Base-by-base conservation (phyloP, 768 basidiomycete species). In the Boletus patriciae region DNA sequence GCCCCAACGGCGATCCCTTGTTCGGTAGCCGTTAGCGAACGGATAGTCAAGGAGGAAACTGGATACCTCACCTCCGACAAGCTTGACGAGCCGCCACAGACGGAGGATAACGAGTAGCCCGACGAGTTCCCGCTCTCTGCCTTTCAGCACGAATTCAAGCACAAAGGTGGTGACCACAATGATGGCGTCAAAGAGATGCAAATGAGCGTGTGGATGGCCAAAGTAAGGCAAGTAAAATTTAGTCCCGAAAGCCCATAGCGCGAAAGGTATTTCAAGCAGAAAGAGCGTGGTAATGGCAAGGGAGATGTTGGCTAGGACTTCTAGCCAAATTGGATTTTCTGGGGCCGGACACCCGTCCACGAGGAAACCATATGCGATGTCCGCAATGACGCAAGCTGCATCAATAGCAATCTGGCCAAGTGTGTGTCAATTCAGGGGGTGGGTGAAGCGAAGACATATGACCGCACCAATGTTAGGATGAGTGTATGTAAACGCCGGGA, bases 41-140 rank as follows among this genome's bases (percentile, higher is more conserved):
- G 44, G 40, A 34, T 6, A 23, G 12, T 12, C 31, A 25, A 33
- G 16, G 50, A 21, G n/a, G 40, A 48, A 36, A 33, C 33, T 25
- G 15, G 25, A 25, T 7, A 50, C 71, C 65, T 45, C 54, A 81
- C 81, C 82, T 70, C 80, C 80, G 11, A 90, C 84, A 13, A 93
- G 76, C 66, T 92, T 90, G 25, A 92, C 81, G 33, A 93, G 74
- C 25, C 91, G 79, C 91, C 92, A 92, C 15, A 93, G 70, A 70
- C 91, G 90, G 29, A 93, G 74, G 19, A 88, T 73, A 41, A 93
- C 78, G 34, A 93, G 80, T 25, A 93, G 72, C 7, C 79, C 81
- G 1, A 85, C 87, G 21, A 92, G 78, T 64, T 93, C 88, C 57
- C 83, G 74, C 66, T 88, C 87, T 50, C 74, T 78, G 3, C 91